Evolutionary conservation across 441 rosid species (phyloP).

Genomic region (Pelargonium exstipulatum): DNA sequence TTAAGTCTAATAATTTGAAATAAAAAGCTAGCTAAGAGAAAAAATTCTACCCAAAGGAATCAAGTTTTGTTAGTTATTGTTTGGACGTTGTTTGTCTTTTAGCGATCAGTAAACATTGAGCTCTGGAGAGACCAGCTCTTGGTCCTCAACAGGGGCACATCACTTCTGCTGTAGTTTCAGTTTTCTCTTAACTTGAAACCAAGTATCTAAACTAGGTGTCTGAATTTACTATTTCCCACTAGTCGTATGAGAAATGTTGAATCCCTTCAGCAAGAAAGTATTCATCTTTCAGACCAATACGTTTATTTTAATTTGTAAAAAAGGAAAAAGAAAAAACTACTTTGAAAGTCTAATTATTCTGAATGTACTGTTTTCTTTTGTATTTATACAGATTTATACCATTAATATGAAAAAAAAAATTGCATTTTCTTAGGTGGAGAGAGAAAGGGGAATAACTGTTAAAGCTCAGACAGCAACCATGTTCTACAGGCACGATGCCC

Average conservation of each 20-base stretch:
- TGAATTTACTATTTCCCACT: background rate
- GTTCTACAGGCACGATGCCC: slow-evolving; percentile 50
- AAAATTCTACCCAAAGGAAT: too few relatives aligned
- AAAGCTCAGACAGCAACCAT: slow-evolving; percentile 97
- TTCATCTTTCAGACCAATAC: background rate
- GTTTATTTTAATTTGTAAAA: background rate
- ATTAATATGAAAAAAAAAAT: slow-evolving; percentile 6
- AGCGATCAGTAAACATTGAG: too few relatives aligned
- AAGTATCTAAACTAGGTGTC: background rate
- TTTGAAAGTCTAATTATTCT: background rate
- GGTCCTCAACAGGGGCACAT: too few relatives aligned
- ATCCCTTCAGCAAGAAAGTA: background rate
- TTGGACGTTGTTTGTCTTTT: background rate
- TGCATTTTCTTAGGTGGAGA: slow-evolving; percentile 65
- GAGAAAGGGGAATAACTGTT: slow-evolving; percentile 96
- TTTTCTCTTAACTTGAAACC: background rate
- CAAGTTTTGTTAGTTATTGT: background rate
- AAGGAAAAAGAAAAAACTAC: background rate
- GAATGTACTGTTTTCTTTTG: background rate
- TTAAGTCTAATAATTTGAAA: too few relatives aligned
- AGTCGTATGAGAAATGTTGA: too few relatives aligned
- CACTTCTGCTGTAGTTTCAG: too few relatives aligned
- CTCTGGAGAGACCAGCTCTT: too few relatives aligned
- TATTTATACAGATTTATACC: background rate
- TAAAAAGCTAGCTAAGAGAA: too few relatives aligned